Evolutionary conservation across 805 yeast genomes (phyloP), one percentile per base, ranked within the genome.

Genomic region (Ogataea thermomethanolica): DNA sequence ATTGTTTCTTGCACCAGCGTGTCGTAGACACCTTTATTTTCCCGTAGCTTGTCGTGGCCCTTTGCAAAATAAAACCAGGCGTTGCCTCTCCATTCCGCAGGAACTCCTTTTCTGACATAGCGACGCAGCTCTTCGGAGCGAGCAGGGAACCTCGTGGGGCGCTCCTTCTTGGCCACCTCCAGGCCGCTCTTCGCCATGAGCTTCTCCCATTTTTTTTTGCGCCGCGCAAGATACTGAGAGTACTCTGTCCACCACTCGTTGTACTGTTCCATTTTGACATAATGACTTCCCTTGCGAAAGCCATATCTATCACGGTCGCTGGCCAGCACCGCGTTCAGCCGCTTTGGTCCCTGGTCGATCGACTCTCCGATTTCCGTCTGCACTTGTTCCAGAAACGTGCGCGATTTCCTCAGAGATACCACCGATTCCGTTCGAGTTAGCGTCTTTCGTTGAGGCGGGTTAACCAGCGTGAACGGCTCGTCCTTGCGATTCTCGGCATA

Each of bases 21-120:
- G 32, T 79, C 85, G 59, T 90, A 93, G 2, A 85, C 73, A 1
- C 95, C 96, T 11, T 66, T 67, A 56, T 90, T 79, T 28, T 78
- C 77, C 49, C 74, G 78, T 41, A 88, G 62, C 49, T 73, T 73
- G n/a, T 65, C 63, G 29, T 51, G 46, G 2, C 98, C 99, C 20
- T 81, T 80, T 7, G 95, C 95, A 61, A 86, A 91, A 67, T 79
- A 82, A 72, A 93, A 91, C 99, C 99, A 91, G 0, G 97, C 96
- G 49, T 78, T 76, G 1, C 99, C 99, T 50, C 99, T 70, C 97
- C 96, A 91, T 58, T 88, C 96, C 0, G 96, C 90, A 0, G 99
- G 98, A 8, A 91, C 81, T 9, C 99, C 99, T 58, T 85, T 85
- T 41, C 97, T 74, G 9, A 93, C 78, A 54, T 86, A 81, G 43